Percentiles rank a stretch among this genome's conserved stretches.
phyloP scores from a whole-genome alignment of 225 moss, liverwort and hornwort genomes.

The Thuidium tamariscinum region DNA sequence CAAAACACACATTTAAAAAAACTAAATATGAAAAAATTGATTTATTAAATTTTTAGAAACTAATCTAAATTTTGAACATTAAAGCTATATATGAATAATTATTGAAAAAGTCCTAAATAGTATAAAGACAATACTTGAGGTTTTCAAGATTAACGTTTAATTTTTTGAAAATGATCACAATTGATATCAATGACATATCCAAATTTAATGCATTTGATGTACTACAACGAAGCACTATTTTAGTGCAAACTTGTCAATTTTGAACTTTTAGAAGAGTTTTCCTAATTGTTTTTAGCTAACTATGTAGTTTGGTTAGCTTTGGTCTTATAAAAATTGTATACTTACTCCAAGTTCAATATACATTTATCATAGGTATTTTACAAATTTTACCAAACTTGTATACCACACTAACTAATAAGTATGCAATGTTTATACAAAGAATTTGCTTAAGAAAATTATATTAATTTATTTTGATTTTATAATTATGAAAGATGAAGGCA shows the following conservation, averaged over 20 bases:
- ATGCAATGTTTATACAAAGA: neutral
- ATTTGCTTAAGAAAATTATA: neutral
- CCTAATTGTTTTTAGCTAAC: neutral
- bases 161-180: too few relatives aligned
- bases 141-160: too few relatives aligned
- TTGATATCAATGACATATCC: neutral
- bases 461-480: neutral
- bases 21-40: too few relatives aligned
- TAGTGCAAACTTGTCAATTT: neutral
- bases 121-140: too few relatives aligned
- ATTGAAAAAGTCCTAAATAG: too few relatives aligned
- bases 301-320: rapidly evolving
- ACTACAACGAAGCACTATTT: rapidly evolving
- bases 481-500: neutral
- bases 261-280: neutral
- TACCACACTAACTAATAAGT: rapidly evolving
- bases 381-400: neutral
- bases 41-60: too few relatives aligned
- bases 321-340: neutral
- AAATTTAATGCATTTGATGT: rapidly evolving
- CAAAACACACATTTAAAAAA: too few relatives aligned
- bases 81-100: too few relatives aligned
- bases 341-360: neutral
- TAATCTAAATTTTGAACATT: too few relatives aligned
- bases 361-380: neutral